A percentile compares a stretch with the other conserved stretches of the same genome.
Conservation (phyloP, 2,329 filamentous ascomycete genomes). For the Claviceps sp. region DNA sequence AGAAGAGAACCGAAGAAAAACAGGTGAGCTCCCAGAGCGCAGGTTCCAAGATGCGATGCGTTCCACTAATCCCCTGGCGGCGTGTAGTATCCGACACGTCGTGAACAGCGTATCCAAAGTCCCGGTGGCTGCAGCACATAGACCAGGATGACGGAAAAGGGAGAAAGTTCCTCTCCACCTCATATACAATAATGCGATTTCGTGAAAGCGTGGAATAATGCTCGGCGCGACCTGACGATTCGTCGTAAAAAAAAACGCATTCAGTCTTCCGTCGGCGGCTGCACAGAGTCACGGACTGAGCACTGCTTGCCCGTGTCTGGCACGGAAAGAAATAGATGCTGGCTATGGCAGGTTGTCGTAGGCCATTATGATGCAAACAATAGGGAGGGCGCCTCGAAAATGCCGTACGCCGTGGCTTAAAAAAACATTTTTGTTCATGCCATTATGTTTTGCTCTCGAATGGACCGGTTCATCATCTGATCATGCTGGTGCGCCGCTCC, state of each 20-base stretch:
- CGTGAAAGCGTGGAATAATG: not conserved
- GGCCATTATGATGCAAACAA: not conserved
- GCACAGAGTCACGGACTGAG: not conserved
- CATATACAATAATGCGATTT: not conserved
- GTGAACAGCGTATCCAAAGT: constrained; percentile 1
- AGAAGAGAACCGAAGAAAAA: not conserved
- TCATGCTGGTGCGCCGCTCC: constrained; percentile 30
- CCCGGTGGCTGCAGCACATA: not conserved
- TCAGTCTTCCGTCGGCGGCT: not conserved
- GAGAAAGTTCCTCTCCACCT: not conserved
- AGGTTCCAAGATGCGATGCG: not conserved
- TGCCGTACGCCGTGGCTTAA: not conserved
- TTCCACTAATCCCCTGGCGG: not conserved
- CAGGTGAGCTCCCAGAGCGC: not conserved
- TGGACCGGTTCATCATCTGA: constrained; percentile 14
- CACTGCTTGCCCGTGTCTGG: not conserved
- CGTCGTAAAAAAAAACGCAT: not conserved
- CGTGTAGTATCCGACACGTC: not conserved
- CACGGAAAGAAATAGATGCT: not conserved
- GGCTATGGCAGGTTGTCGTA: not conserved
- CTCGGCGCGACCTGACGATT: not conserved
- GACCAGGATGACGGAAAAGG: not conserved
- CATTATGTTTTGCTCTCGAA: not conserved
- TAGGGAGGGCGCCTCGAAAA: not conserved
- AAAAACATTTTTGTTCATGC: not conserved